Evolutionary conservation across 1,284 basidiomycete species (phyloP), one percentile per base, ranked within the genome.

Genomic region (Ganoderma leucocontextum): DNA sequence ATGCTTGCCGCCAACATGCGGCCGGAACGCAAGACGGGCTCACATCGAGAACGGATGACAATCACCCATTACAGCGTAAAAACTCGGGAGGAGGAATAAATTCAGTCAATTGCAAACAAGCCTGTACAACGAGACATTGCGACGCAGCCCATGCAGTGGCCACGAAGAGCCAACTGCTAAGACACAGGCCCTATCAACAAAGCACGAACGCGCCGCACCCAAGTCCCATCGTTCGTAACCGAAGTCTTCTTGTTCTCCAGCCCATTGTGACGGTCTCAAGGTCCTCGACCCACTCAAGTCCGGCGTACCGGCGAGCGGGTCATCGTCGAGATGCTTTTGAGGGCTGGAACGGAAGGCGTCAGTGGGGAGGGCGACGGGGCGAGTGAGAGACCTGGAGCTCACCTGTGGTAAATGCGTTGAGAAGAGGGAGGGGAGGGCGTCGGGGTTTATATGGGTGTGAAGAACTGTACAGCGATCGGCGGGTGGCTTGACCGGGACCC

Each of bases 91-190:
- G 19, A 57, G 10, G 3, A 25, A 55, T 8, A 59, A 62, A 29
- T n/a, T 44, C 47, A 73, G 61, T 58, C 25, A 68, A 62, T 35
- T 60, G 39, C 58, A 41, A 64, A 70, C 58, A 75, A 36, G 68
- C 74, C 78, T 94, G 89, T 94, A 90, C 91, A 89, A 92, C 92
- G 86, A 88, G 90, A 94, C 92, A 93, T 93, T 94, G 92, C 92
- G 91, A 85, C 85, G 82, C 76, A 78, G 82, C 86, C 88, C 91
- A 93, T 78, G 81, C 85, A 84, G 84, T 75, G 78, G 81, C 87
- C 86, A 85, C 87, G 88, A 91, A 93, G 84, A 82, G 83, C 80
- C 80, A 70, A 75, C 86, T 83, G 83, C 78, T 78, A 75, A 75
- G 78, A 78, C 76, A 72, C 60, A 61, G 67, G 74, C 73, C 78